Evolutionary conservation across 768 basidiomycete species (phyloP), one percentile per base, ranked within the genome.

Genomic region (Xanthoconium stramineum): DNA sequence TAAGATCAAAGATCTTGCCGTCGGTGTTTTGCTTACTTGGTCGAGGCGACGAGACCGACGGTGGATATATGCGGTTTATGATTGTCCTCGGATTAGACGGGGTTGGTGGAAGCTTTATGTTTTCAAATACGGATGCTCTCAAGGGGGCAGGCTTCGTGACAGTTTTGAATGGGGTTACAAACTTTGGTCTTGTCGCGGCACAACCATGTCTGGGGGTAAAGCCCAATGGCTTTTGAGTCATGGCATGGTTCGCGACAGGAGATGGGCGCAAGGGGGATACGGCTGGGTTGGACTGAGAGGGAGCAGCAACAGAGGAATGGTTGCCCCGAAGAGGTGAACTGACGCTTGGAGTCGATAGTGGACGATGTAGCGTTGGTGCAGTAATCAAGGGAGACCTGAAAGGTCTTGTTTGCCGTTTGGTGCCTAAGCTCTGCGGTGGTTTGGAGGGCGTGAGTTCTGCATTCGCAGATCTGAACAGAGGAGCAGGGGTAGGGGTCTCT

Each of bases 111-210:
- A 28, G 42, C 19, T 49, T 42, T 17, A 24, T 32, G 13, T 47
- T 37, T 49, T 57, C 63, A 15, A 37, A 24, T 37, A 24, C n/a
- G 33, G 45, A 46, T 38, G 52, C 17, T 14, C 24, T 47, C 17
- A 50, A 35, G 28, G 78, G 75, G 37, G 74, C 74, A 45, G 80
- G 79, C 58, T 72, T 73, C 73, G 80, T 74, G 29, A 78, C 80
- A 6, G 69, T 51, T 62, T 86, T 88, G 66, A 88, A 88, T 0
- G 85, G 85, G 2, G 85, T 86, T 8, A 78, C 69, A 57, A 86
- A 86, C n/a, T 74, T 75, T 33, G 62, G 58, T 57, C 56, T 66
- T 11, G 74, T 70, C 35, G 76, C 70, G 7, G 69, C 68, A 32
- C 57, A 67, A 48, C 68, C 69, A 14, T 40, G 61, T 43, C 57